phyloP scores from a whole-genome alignment of 225 moss, liverwort and hornwort species.

The Rhytidiadelphus loreus region DNA sequence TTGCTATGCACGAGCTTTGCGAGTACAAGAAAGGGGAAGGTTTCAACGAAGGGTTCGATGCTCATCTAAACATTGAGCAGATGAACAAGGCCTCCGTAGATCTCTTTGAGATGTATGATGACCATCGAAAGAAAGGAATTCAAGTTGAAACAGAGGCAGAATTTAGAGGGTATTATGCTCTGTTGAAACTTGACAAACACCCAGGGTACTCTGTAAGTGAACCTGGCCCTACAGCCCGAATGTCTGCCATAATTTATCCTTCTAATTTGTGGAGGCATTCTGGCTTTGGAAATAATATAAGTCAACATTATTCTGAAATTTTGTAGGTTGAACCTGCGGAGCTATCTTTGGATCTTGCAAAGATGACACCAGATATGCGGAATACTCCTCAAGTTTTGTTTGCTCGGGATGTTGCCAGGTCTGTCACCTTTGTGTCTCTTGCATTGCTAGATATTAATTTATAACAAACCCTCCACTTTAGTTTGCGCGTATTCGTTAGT shows the following conservation, averaged over 20 bases:
- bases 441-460: neutral
- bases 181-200: constrained; percentile 97
- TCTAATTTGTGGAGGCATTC: neutral
- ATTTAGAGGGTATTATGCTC: constrained; percentile 94
- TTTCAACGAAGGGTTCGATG: constrained; percentile 93
- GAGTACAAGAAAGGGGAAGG: constrained; percentile 91
- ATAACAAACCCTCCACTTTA: neutral
- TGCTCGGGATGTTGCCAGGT: constrained; percentile 96
- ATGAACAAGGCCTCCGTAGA: constrained; percentile 99
- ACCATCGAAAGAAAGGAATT: constrained; percentile 74
- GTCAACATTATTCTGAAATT: neutral
- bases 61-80: constrained; percentile 97
- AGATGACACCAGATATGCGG: constrained; percentile 88
- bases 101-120: constrained; percentile 99
- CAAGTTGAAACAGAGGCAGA: constrained; percentile 79
- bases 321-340: constrained; percentile 93
- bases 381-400: constrained; percentile 78
- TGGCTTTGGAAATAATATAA: neutral
- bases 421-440: neutral
- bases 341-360: constrained; percentile 89
- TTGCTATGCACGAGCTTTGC: constrained; percentile 98
- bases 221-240: neutral
- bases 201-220: constrained; percentile 85
- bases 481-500: neutral
- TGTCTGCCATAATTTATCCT: neutral